Conservation (phyloP, 495 filamentous ascomycete genomes). For the Elaphomyces granulatus region DNA sequence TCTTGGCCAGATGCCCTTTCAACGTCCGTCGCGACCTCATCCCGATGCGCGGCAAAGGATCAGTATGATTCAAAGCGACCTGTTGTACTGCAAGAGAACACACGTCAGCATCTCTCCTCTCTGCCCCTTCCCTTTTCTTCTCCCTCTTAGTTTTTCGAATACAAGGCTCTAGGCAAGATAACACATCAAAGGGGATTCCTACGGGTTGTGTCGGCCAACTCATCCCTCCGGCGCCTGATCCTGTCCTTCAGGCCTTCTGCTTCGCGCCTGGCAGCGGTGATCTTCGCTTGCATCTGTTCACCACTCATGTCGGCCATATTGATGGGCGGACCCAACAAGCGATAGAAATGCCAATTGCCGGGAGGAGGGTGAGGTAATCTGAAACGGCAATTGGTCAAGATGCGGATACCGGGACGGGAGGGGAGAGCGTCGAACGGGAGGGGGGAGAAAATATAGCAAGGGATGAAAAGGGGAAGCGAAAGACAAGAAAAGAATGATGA, state of each 20-base stretch:
- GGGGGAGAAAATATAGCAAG: constrained; percentile 6
- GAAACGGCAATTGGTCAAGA: constrained; percentile 13
- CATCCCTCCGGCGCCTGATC: constrained; percentile 99
- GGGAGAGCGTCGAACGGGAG: not conserved
- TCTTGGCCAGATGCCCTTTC: constrained; percentile 96
- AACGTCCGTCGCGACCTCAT: constrained; percentile 94
- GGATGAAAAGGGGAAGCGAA: constrained; percentile 12
- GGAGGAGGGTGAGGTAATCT: constrained; percentile 11
- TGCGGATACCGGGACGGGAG: constrained; percentile 8
- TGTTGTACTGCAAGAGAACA: constrained; percentile 51
- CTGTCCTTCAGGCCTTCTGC: constrained; percentile 95
- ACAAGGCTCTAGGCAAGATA: no score
- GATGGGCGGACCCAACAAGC: constrained; percentile 17
- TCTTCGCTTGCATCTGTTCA: constrained; percentile 72
- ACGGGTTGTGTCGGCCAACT: constrained; percentile 94
- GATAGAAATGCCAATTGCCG: constrained; percentile 9
- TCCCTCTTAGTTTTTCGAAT: no score
- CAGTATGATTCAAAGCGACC: constrained; percentile 78
- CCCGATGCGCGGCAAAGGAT: constrained; percentile 74
- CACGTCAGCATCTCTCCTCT: not conserved
- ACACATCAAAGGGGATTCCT: constrained; percentile 35
- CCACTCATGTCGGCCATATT: constrained; percentile 52
- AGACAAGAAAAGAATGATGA: constrained; percentile 10
- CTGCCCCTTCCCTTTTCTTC: no score
- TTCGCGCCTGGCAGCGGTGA: constrained; percentile 92